Conservation (phyloP, 2,329 filamentous ascomycete genomes). For the Pseudogymnoascus sp. region DNA sequence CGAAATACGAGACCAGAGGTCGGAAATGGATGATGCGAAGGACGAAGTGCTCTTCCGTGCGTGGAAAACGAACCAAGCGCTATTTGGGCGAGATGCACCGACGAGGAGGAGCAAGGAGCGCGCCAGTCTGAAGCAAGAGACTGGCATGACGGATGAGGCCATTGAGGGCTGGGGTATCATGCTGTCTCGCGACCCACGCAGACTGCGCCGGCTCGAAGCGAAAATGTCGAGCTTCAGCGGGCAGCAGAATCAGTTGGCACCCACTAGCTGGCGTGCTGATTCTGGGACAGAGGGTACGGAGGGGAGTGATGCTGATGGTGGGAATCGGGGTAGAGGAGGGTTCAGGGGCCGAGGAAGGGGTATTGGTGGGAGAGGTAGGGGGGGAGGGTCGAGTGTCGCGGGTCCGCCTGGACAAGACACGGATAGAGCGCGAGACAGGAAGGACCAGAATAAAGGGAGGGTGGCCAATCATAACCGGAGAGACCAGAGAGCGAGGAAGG, state of each 20-base stretch:
- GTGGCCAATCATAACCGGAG: slow-evolving; percentile 81
- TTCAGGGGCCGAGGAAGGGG: slow-evolving; percentile 39
- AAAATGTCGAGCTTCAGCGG: slow-evolving; percentile 61
- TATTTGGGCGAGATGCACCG: slow-evolving; percentile 65
- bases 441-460: slow-evolving; percentile 76
- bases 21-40: slow-evolving; percentile 41
- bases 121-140: slow-evolving; percentile 61
- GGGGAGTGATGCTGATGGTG: slow-evolving; percentile 44
- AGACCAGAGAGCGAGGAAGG: slow-evolving; percentile 60
- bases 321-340: slow-evolving; percentile 35
- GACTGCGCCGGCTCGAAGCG: slow-evolving; percentile 62
- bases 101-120: slow-evolving; percentile 61
- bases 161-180: slow-evolving; percentile 94
- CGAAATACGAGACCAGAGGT: slow-evolving; percentile 27
- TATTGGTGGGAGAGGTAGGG: slow-evolving; percentile 44
- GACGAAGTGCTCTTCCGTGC: slow-evolving; percentile 69
- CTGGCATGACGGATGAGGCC: slow-evolving; percentile 85
- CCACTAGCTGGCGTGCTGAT: slow-evolving; percentile 58
- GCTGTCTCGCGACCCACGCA: slow-evolving; percentile 64
- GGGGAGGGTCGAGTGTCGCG: slow-evolving; percentile 50
- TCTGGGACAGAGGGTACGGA: slow-evolving; percentile 50
- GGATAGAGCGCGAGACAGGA: slow-evolving; percentile 62
- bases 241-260: slow-evolving; percentile 55
- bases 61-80: slow-evolving; percentile 55
- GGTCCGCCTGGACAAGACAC: slow-evolving; percentile 61